A percentile compares a stretch with the other conserved stretches of the same genome.
phyloP scores from a whole-genome alignment of 1,139 yeast genomes.

The Wickerhamomyces sp. region DNA sequence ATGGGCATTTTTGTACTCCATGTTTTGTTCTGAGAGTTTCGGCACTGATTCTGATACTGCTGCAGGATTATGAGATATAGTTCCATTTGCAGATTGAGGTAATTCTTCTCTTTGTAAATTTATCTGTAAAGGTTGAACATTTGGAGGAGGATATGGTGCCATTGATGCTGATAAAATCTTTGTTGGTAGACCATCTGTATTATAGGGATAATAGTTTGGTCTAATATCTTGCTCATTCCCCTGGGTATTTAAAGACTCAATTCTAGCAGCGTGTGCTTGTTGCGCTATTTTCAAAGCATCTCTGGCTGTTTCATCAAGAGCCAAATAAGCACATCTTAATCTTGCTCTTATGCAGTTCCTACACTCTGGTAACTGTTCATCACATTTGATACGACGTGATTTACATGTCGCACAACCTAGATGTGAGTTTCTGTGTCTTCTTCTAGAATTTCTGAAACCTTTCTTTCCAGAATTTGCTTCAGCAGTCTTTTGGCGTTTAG shows the following conservation, averaged over 20 bases:
- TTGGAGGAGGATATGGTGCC: slow-evolving; percentile 8
- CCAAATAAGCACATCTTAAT: slow-evolving; percentile 49
- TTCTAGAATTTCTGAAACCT: slow-evolving; percentile 42
- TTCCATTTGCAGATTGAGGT: slow-evolving; percentile 1
- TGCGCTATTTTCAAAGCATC: slow-evolving; percentile 51
- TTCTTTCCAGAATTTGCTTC: slow-evolving; percentile 20
- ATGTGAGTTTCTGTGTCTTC: slow-evolving; percentile 62
- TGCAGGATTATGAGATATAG: not conserved
- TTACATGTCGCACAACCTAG: slow-evolving; percentile 61
- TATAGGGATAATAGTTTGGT: slow-evolving; percentile 15
- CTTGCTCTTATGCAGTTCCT: slow-evolving; percentile 58
- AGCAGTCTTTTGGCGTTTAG: slow-evolving; percentile 7
- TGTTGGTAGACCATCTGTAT: slow-evolving; percentile 18
- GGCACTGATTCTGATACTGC: not conserved
- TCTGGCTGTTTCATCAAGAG: slow-evolving; percentile 45
- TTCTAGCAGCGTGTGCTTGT: slow-evolving; percentile 23
- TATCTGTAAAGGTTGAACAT: slow-evolving; percentile 16
- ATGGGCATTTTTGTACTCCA: too few relatives aligned
- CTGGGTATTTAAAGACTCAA: slow-evolving; percentile 16
- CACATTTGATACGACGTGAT: slow-evolving; percentile 63
- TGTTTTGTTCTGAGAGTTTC: too few relatives aligned
- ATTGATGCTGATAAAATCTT: slow-evolving; percentile 11
- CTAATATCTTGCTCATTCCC: slow-evolving; percentile 15
- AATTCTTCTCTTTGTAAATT: slow-evolving; percentile 18
- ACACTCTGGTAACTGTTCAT: slow-evolving; percentile 59